phyloP scores from a whole-genome alignment of 306 rosid genomes.

The Begonia fuchsioides region DNA sequence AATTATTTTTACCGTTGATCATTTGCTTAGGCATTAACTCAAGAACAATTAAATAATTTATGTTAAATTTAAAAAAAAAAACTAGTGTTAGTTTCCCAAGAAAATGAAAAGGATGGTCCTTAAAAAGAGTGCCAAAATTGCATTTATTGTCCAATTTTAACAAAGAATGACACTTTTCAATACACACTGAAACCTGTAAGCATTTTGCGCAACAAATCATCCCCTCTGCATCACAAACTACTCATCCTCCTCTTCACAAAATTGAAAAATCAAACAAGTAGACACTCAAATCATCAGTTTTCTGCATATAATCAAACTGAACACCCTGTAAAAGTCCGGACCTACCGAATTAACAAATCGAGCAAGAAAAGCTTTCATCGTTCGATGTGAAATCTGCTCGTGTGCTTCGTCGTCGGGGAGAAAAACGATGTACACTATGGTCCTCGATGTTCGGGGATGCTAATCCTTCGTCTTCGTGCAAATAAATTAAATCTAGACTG shows the following conservation, averaged over 20 bases:
- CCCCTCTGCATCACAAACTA: slow-evolving; percentile 13
- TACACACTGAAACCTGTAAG: no score
- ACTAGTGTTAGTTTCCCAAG: no score
- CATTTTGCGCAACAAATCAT: slow-evolving; percentile 9
- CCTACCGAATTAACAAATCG: neutral
- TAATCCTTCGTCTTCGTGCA: no score
- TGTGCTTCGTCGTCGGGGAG: neutral
- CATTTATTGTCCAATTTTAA: no score
- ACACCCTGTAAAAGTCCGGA: neutral
- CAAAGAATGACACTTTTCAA: no score
- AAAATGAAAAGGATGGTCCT: no score
- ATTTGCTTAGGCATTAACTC: no score
- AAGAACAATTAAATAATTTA: no score
- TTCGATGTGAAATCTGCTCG: slow-evolving; percentile 3
- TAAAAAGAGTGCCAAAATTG: no score
- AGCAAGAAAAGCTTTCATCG: slow-evolving; percentile 10
- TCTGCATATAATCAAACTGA: neutral
- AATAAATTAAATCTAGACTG: no score
- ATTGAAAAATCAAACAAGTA: slow-evolving; percentile 6
- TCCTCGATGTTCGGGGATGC: neutral
- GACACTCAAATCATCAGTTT: neutral
- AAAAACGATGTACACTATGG: slow-evolving; percentile 34
- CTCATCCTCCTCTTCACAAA: slow-evolving; percentile 20
- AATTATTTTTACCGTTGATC: no score
- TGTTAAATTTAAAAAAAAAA: no score